phyloP scores from a whole-genome alignment of 2,329 filamentous ascomycete genomes.

The Colletotrichum higginsianum region DNA sequence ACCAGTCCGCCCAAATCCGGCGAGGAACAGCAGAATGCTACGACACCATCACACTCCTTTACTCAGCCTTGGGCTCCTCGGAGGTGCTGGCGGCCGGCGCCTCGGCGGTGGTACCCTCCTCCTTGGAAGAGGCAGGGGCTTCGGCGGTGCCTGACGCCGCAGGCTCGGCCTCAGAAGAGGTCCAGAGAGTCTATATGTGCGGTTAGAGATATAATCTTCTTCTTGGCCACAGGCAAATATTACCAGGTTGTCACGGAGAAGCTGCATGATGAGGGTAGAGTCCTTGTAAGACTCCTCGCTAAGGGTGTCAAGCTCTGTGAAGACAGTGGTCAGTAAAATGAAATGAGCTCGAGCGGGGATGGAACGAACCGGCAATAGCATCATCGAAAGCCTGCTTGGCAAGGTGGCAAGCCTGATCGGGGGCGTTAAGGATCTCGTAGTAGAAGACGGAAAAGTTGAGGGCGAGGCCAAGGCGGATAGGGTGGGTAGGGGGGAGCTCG shows the following conservation, averaged over 20 bases:
- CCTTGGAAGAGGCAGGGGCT: slow-evolving; percentile 64
- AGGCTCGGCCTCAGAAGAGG: slow-evolving; percentile 96
- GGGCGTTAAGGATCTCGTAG: slow-evolving; percentile 99
- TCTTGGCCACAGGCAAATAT: slow-evolving; percentile 48
- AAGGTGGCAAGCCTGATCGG: slow-evolving; percentile 97
- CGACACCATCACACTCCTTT: slow-evolving; percentile 49
- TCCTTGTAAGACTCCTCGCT: slow-evolving; percentile 99
- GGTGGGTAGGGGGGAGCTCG: slow-evolving; percentile 91
- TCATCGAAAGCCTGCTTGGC: slow-evolving; percentile 97
- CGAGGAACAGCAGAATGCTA: slow-evolving; percentile 53
- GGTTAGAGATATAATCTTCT: slow-evolving; percentile 49
- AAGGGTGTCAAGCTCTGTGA: slow-evolving; percentile 90
- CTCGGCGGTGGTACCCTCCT: slow-evolving; percentile 37
- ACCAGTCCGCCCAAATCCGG: slow-evolving; percentile 68
- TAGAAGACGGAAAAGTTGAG: slow-evolving; percentile 99
- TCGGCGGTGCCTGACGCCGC: slow-evolving; percentile 69
- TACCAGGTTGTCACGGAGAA: slow-evolving; percentile 96
- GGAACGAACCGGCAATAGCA: slow-evolving; percentile 81
- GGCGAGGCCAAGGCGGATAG: slow-evolving; percentile 91
- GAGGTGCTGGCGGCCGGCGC: slow-evolving; percentile 59
- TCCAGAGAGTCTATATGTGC: slow-evolving; percentile 89
- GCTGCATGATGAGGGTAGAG: slow-evolving; percentile 98
- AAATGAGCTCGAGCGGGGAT: not conserved
- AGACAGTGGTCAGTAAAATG: slow-evolving; percentile 45
- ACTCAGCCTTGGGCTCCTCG: slow-evolving; percentile 81